Evolutionary conservation across 192 early-diverging fungal genomes (phyloP).

Genomic region (Linderina pennispora): DNA sequence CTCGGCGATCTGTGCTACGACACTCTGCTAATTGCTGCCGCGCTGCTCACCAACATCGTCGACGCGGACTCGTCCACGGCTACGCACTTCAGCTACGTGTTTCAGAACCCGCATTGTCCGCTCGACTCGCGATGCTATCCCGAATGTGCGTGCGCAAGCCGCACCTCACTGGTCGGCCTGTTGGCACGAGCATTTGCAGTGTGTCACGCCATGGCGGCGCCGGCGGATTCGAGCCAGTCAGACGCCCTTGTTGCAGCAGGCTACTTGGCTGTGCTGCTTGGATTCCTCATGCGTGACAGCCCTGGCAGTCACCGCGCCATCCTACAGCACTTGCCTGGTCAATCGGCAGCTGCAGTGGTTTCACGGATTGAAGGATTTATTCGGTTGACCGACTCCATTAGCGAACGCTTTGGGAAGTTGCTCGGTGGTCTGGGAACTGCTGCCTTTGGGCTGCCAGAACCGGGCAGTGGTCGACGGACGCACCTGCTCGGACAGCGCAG

Average conservation of each 20-base stretch:
- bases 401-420: constrained; percentile 22
- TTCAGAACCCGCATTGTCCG: constrained; percentile 25
- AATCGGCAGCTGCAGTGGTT: constrained; percentile 9
- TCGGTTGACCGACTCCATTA: constrained; percentile 21
- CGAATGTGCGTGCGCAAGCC: constrained; percentile 14
- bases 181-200: constrained; percentile 25
- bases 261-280: constrained; percentile 35
- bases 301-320: constrained; percentile 5
- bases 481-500: too few species aligned
- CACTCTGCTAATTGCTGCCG: constrained; percentile 32
- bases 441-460: too few species aligned
- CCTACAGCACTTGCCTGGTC: constrained; percentile 15
- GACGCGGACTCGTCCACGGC: constrained; percentile 34
- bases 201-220: too few species aligned
- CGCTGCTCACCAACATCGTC: constrained; percentile 34
- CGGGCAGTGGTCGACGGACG: too few species aligned
- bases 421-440: constrained; percentile 12
- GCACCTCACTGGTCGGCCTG: constrained; percentile 15
- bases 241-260: constrained; percentile 37
- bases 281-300: constrained; percentile 24
- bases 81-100: constrained; percentile 20
- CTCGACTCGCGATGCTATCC: constrained; percentile 24
- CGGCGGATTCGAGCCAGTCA: constrained; percentile 1
- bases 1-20: constrained; percentile 31
- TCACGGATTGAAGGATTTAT: constrained; percentile 32